A percentile compares a stretch with the other conserved stretches of the same genome.
Conservation (phyloP, 257 asterid species). For the Petunia axillaris region DNA sequence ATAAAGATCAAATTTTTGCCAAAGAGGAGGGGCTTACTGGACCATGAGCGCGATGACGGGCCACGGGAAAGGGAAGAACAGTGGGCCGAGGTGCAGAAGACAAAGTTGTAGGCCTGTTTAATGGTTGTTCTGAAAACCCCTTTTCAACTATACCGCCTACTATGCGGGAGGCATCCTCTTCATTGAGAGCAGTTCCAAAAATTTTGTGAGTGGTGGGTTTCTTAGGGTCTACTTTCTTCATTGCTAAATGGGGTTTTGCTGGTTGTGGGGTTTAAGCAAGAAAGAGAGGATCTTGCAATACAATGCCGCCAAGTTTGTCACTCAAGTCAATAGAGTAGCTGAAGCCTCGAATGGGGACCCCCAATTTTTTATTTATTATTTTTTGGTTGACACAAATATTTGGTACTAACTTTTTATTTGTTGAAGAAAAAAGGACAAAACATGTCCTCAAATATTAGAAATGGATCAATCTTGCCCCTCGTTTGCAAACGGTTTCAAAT, state of each 20-base stretch:
- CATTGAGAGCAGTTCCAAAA: conserved; percentile 43
- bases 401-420: too few relatives aligned
- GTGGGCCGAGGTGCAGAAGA: conserved; percentile 63
- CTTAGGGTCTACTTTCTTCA: conserved; percentile 41
- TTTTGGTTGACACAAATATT: too few relatives aligned
- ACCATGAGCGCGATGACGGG: conserved; percentile 94
- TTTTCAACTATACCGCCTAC: conserved; percentile 86
- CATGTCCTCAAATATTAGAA: too few relatives aligned
- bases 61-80: conserved; percentile 81
- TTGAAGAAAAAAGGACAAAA: too few relatives aligned
- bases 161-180: conserved; percentile 53
- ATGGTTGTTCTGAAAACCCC: conserved; percentile 60
- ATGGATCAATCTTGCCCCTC: too few relatives aligned
- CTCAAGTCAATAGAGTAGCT: too few relatives aligned
- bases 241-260: background rate
- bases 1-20: background rate
- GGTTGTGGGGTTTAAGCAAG: too few relatives aligned
- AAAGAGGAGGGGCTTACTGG: conserved; percentile 52
- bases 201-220: conserved; percentile 38
- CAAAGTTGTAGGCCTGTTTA: conserved; percentile 35
- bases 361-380: too few relatives aligned
- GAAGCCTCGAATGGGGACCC: too few relatives aligned
- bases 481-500: too few relatives aligned
- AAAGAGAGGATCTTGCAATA: too few relatives aligned
- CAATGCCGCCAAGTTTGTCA: too few relatives aligned